Evolutionary conservation across 2,329 filamentous ascomycete species (phyloP).

Genomic region (Colletotrichum caudatum): DNA sequence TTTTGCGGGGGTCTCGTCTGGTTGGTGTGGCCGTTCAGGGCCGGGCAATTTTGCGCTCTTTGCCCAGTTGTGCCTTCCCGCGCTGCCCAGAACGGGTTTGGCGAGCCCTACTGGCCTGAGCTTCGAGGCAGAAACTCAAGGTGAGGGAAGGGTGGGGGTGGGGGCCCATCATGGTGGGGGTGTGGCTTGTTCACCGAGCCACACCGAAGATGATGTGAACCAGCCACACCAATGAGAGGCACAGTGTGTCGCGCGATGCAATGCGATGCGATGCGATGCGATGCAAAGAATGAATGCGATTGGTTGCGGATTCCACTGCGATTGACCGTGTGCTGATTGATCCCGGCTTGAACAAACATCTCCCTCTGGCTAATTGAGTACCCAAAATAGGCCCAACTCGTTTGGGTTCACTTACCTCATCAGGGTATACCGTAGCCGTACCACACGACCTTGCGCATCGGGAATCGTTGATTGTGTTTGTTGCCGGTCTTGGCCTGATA

Average conservation of each 20-base stretch:
- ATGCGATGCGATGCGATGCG: too few species aligned
- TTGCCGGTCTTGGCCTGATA: too few species aligned
- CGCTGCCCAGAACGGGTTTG: constrained; percentile 43
- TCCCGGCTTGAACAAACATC: not conserved
- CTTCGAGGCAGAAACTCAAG: constrained; percentile 40
- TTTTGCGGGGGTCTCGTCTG: constrained; percentile 37
- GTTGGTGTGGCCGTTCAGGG: constrained; percentile 34
- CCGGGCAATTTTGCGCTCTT: constrained; percentile 45
- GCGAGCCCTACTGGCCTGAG: constrained; percentile 50
- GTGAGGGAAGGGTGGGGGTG: constrained; percentile 3
- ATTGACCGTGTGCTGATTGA: not conserved
- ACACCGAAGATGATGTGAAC: not conserved
- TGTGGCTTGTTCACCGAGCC: not conserved
- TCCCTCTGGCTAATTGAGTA: not conserved
- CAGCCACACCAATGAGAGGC: not conserved
- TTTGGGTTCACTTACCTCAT: not conserved
- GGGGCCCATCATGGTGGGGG: not conserved
- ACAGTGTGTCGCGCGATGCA: constrained; percentile 3
- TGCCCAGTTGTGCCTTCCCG: constrained; percentile 25
- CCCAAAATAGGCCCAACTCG: not conserved
- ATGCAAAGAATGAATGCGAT: too few species aligned
- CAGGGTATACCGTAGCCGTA: not conserved
- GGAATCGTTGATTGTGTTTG: not conserved
- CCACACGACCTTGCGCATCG: not conserved
- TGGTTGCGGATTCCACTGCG: not conserved